Percentiles rank a stretch among this genome's conserved stretches.
phyloP scores from a whole-genome alignment of 345 rosid genomes.

The Gossypioides kirkii region DNA sequence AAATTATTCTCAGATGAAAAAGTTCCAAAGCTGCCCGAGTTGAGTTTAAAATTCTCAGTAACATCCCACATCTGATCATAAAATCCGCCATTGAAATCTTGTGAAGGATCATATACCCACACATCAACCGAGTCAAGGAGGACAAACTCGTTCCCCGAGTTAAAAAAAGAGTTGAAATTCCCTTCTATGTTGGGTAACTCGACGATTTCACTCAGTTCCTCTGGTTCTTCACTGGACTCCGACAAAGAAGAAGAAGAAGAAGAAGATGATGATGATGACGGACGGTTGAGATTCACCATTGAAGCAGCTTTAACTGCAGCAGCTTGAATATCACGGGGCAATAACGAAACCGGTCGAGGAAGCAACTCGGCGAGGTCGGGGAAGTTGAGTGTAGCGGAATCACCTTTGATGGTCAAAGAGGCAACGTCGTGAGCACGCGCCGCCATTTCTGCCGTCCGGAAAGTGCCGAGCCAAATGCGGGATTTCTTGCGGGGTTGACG shows the following conservation, averaged over 20 bases:
- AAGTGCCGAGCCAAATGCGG: constrained; percentile 96
- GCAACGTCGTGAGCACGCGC: constrained; percentile 98
- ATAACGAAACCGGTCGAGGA: constrained; percentile 69
- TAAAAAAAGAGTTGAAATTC: neutral
- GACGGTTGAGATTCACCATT: constrained; percentile 30
- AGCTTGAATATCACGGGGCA: constrained; percentile 38
- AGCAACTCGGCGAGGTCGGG: constrained; percentile 65
- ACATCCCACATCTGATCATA: constrained; percentile 13
- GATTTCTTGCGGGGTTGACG: constrained; percentile 86
- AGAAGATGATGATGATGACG: neutral
- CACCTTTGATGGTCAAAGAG: constrained; percentile 72
- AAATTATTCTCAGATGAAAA: constrained; percentile 20
- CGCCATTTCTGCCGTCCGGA: constrained; percentile 85
- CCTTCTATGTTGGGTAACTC: constrained; percentile 12
- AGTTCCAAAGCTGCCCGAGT: constrained; percentile 17
- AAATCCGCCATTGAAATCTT: constrained; percentile 8
- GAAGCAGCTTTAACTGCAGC: constrained; percentile 9
- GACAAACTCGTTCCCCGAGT: neutral
- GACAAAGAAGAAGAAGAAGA: constrained; percentile 10
- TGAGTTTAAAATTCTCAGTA: constrained; percentile 5
- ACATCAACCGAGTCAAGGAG: constrained; percentile 18
- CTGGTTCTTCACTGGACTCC: neutral
- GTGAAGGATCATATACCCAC: constrained; percentile 19
- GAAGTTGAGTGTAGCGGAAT: constrained; percentile 27
- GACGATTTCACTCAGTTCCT: constrained; percentile 13